These are phyloP conservation scores for Schoenoplectus triqueter DNA, from an alignment of 202 grass and related monocot species.

Conservation along the genomic window DNA sequence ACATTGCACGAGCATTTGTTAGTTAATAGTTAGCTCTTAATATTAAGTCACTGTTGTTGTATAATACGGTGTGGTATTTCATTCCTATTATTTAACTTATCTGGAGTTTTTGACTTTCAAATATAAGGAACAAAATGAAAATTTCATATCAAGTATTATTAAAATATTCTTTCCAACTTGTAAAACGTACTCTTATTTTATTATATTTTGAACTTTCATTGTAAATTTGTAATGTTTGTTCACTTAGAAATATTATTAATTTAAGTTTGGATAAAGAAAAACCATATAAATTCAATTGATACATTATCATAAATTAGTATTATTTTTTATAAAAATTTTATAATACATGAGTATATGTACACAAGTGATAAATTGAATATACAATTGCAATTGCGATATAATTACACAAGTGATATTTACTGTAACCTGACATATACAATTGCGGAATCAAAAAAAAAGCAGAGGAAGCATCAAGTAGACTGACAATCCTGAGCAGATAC, in stretches of 20 bases:
- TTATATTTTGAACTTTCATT: not conserved
- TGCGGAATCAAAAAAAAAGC: not conserved
- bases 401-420: not conserved
- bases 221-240: not conserved
- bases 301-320: not conserved
- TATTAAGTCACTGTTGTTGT: not conserved
- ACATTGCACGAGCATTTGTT: not conserved
- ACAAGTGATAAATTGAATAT: not conserved
- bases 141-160: not conserved
- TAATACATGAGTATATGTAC: not conserved
- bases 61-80: not conserved
- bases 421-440: not conserved
- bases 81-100: not conserved
- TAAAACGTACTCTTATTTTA: not conserved
- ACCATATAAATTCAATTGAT: not conserved
- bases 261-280: not conserved
- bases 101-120: not conserved
- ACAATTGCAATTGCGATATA: too few relatives aligned
- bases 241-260: not conserved
- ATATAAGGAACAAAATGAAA: not conserved
- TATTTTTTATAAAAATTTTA: not conserved
- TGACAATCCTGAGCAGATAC: not conserved
- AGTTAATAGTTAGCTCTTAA: not conserved
- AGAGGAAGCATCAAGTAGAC: conserved; percentile 8
- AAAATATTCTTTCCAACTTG: too few relatives aligned